phyloP scores from a whole-genome alignment of 2,329 filamentous ascomycete genomes.

The Aspergillus calidoustus region DNA sequence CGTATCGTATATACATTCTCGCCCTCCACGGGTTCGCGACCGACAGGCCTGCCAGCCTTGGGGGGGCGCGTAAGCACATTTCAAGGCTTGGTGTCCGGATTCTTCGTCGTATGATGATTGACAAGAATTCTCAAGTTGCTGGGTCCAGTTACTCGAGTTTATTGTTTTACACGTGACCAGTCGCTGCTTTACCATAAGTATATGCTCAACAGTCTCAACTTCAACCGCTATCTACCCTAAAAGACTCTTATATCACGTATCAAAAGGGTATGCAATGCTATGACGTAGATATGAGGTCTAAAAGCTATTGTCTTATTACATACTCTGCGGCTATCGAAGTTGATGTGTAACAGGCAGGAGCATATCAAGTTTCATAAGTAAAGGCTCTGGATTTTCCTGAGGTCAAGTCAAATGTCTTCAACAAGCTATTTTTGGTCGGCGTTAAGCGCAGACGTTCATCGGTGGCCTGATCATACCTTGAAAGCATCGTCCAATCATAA shows the following conservation, averaged over 20 bases:
- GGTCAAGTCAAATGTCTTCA: neutral
- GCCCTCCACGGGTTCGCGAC: constrained; percentile 5
- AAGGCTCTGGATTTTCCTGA: neutral
- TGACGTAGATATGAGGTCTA: too few relatives aligned
- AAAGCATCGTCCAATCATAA: neutral
- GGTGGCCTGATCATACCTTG: neutral
- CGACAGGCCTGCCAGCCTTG: neutral
- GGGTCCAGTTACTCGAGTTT: neutral
- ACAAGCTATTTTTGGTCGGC: neutral
- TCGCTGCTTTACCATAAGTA: neutral
- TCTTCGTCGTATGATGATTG: constrained; percentile 1
- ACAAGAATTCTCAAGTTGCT: neutral
- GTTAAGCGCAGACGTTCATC: neutral
- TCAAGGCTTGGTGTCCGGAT: neutral
- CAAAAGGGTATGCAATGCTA: too few relatives aligned
- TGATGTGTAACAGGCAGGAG: neutral
- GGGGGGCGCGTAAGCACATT: neutral
- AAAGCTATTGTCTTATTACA: neutral
- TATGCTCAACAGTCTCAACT: neutral
- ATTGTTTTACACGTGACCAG: neutral
- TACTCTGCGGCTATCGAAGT: neutral
- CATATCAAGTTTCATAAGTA: neutral
- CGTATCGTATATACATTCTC: constrained; percentile 20
- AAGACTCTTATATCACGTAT: neutral
- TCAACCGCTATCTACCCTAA: neutral